Conservation (phyloP, 306 rosid genomes). For the Delonix regia region DNA sequence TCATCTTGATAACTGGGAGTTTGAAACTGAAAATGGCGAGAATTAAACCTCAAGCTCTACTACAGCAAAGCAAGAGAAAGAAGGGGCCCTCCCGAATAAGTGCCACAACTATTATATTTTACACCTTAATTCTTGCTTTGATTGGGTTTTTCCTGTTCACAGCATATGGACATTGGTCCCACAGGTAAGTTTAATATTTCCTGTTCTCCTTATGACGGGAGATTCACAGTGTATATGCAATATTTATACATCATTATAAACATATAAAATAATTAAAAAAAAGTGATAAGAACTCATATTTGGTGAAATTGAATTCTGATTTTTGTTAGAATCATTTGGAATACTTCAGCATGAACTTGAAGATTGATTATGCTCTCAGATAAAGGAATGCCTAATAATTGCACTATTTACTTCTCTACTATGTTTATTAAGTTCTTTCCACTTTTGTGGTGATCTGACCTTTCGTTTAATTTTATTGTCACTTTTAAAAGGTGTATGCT, state of each 20-base stretch:
- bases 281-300: conserved; percentile 6
- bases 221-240: neutral
- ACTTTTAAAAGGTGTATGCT: conserved; percentile 17
- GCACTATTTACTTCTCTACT: neutral
- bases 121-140: conserved; percentile 54
- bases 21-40: conserved; percentile 57
- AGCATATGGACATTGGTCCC: conserved; percentile 61
- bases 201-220: neutral
- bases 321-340: conserved; percentile 7
- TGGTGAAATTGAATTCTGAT: conserved; percentile 11
- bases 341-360: conserved; percentile 1
- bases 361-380: conserved; percentile 22
- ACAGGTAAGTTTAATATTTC: conserved; percentile 50
- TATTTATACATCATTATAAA: neutral
- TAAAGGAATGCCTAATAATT: conserved; percentile 28
- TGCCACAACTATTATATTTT: conserved; percentile 47
- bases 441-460: conserved; percentile 14
- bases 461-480: conserved; percentile 28
- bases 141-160: conserved; percentile 55
- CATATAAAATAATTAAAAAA: neutral
- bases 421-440: conserved; percentile 3
- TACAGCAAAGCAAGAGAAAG: conserved; percentile 82
- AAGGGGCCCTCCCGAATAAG: conserved; percentile 68
- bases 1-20: conserved; percentile 31
- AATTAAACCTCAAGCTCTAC: conserved; percentile 73